Base-by-base conservation (phyloP, 2,329 filamentous ascomycete genomes). In the Verticillium albo-atrum region DNA sequence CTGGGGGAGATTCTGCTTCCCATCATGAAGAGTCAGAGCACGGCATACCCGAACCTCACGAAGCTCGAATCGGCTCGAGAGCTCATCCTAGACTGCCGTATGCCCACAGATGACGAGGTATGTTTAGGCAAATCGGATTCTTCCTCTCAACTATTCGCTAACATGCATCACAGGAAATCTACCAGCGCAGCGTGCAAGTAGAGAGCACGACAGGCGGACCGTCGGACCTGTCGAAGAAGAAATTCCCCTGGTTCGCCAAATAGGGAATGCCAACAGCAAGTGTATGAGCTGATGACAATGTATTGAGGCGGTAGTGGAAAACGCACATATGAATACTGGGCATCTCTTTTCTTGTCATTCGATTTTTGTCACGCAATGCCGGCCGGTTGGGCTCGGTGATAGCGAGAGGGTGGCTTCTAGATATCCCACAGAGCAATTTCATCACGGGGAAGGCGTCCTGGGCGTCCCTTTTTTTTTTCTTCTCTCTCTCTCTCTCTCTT, bases 1-100 rank as follows among this genome's bases (percentile, higher is more conserved):
- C 87, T 98, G 75, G 93, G 93, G 6, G 94, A 98, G 67, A 90
- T 97, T 5, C 83, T 98, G 57, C 80, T 97, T 61, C 89, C 91
- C 2, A 88, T 99, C 58, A 96, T 97, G 83, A 89, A 89, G 75
- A 97, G 94, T 68, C 93, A 98, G 74, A 90, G 90, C 58, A 87
- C 87, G 55, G 88, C 92, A 5, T 97, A 97, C 67, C 84, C 86
- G 27, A 89, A 88, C 62, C 77, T 94, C 62, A 78, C 79, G 34
- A 87, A 82, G 67, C 88, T 89, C 67, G 89, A 94, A 61, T 81
- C 84, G 57, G 85, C 90, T 4, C 82, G 88, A 67, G 87, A 90
- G 66, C 74, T 97, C 68, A 86, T 97, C 59, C 75, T 97, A 64
- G 91, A 96, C 68, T 90, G 90, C 65, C 87, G 88, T 68, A 89